Evolutionary conservation across 2,329 filamentous ascomycete species (phyloP).

Genomic region (Talaromyces amestolkiae): DNA sequence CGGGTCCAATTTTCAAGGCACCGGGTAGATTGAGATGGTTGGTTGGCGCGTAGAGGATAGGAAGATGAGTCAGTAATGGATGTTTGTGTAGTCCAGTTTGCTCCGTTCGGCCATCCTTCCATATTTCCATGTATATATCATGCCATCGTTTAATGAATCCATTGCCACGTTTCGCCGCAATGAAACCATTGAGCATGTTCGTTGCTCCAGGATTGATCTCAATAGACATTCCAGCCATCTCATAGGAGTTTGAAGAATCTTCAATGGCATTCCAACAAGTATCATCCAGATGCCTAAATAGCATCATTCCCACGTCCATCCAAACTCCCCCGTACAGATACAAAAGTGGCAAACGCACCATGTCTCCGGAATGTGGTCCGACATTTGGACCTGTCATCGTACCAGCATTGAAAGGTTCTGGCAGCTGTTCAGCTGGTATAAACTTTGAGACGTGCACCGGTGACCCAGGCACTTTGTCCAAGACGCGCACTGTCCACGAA

Average conservation of each 20-base stretch:
- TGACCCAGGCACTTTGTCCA: constrained; percentile 39
- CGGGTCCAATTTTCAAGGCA: constrained; percentile 8
- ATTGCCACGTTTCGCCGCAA: constrained; percentile 14
- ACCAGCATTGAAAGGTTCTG: constrained; percentile 43
- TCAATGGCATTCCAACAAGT: constrained; percentile 46
- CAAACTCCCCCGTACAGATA: constrained; percentile 41
- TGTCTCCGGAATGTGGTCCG: constrained; percentile 49
- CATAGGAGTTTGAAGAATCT: constrained; percentile 36
- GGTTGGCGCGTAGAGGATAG: constrained; percentile 29
- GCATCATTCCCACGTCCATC: constrained; percentile 44
- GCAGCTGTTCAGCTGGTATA: constrained; percentile 35
- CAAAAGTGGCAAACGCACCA: constrained; percentile 47
- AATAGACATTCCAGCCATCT: constrained; percentile 25
- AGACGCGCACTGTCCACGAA: constrained; percentile 43
- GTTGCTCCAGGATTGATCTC: constrained; percentile 1
- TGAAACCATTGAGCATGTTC: constrained; percentile 18
- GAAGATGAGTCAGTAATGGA: constrained; percentile 22
- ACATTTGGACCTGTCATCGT: constrained; percentile 47
- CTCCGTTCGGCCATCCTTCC: constrained; percentile 8
- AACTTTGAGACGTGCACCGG: constrained; percentile 42
- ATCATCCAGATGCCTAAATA: constrained; percentile 43
- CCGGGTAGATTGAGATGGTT: constrained; percentile 11
- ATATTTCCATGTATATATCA: constrained; percentile 19
- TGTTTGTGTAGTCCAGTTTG: constrained; percentile 11
- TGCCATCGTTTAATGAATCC: constrained; percentile 22